These are phyloP conservation scores for Phytophthora sojae DNA, from an alignment of 352 stramenopile genomes.

Conservation along the genomic window DNA sequence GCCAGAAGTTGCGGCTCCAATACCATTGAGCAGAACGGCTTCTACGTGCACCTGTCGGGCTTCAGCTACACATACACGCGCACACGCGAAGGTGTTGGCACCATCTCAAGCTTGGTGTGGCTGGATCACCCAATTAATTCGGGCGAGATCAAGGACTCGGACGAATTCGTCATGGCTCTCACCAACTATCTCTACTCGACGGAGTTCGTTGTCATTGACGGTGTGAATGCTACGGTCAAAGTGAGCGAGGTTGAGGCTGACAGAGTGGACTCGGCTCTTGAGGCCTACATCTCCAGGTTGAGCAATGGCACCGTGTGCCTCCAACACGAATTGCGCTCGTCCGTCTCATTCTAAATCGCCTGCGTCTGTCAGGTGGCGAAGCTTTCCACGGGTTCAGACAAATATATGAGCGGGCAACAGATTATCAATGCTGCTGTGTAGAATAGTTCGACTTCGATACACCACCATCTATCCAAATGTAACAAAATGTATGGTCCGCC, in stretches of 20 bases:
- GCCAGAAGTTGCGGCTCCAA: slow-evolving; percentile 49
- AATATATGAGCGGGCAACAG: no score
- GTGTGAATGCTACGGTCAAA: slow-evolving; percentile 43
- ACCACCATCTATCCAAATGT: no score
- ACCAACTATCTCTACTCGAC: slow-evolving; percentile 70
- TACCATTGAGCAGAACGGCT: slow-evolving; percentile 62
- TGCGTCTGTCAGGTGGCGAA: neutral
- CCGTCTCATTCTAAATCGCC: slow-evolving; percentile 25
- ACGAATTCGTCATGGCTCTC: slow-evolving; percentile 64
- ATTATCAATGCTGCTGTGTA: no score
- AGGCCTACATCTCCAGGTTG: slow-evolving; percentile 44
- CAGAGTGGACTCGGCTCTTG: slow-evolving; percentile 55
- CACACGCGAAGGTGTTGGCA: slow-evolving; percentile 42
- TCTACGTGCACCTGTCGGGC: slow-evolving; percentile 67
- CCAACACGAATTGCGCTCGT: slow-evolving; percentile 34
- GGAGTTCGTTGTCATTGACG: slow-evolving; percentile 51
- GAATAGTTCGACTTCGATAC: no score
- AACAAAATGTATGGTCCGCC: no score
- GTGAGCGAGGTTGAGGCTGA: slow-evolving; percentile 54
- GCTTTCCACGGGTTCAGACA: no score
- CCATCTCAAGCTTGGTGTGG: slow-evolving; percentile 62
- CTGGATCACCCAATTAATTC: slow-evolving; percentile 59
- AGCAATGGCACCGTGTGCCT: slow-evolving; percentile 27
- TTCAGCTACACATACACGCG: slow-evolving; percentile 79
- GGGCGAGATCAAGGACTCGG: slow-evolving; percentile 58